These are phyloP conservation scores for Neurospora sp. DNA, from an alignment of 495 filamentous ascomycete species.

Conservation along the genomic window DNA sequence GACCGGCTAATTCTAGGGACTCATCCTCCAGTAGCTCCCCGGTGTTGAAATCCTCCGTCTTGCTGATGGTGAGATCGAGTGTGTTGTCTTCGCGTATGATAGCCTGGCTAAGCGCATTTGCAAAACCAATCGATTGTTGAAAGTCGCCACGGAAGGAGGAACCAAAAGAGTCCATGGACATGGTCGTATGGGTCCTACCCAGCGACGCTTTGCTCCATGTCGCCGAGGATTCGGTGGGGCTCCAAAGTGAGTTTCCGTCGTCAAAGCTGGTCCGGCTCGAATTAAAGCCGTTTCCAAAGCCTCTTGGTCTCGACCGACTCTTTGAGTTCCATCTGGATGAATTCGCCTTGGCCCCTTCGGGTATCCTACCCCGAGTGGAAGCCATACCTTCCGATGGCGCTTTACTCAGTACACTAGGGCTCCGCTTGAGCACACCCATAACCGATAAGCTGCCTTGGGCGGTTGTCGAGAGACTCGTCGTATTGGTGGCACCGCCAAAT, in stretches of 20 bases:
- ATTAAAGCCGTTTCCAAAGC: conserved; percentile 77
- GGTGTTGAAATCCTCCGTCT: conserved; percentile 43
- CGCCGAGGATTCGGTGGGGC: conserved; percentile 62
- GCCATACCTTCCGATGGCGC: conserved; percentile 64
- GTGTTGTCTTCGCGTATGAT: conserved; percentile 87
- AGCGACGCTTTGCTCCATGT: conserved; percentile 94
- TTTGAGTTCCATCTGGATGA: conserved; percentile 73
- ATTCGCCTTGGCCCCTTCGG: conserved; percentile 49
- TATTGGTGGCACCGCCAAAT: conserved; percentile 49
- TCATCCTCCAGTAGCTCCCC: conserved; percentile 82
- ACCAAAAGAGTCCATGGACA: conserved; percentile 80
- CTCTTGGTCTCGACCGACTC: conserved; percentile 69
- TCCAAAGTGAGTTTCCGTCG: conserved; percentile 84
- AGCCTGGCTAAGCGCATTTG: conserved; percentile 90
- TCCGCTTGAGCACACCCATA: conserved; percentile 66
- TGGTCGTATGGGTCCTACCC: conserved; percentile 78
- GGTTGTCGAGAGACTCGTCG: conserved; percentile 31
- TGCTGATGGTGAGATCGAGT: conserved; percentile 38
- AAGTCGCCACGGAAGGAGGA: conserved; percentile 77
- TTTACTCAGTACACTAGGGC: conserved; percentile 86
- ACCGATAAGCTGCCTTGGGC: conserved; percentile 36
- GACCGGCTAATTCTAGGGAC: conserved; percentile 75
- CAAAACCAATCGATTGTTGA: conserved; percentile 94
- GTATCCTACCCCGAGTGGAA: conserved; percentile 58
- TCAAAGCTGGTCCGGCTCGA: conserved; percentile 92